A percentile compares a stretch with the other conserved stretches of the same genome.
Evolutionary conservation across 106 monocot species (phyloP).

Genomic region (Acorus calamus): DNA sequence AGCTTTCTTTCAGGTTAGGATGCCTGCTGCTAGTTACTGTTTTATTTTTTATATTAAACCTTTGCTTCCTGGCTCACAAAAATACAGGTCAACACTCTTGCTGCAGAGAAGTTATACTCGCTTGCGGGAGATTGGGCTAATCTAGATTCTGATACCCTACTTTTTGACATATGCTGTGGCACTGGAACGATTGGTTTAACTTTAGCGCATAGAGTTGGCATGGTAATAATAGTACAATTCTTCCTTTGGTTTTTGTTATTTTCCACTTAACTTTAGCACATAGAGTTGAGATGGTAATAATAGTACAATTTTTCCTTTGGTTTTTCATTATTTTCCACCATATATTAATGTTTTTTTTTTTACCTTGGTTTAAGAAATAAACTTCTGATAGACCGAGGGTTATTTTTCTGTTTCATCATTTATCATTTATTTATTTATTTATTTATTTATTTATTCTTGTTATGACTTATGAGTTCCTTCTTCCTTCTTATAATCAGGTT

Average conservation of each 20-base stretch:
- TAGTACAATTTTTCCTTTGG: not conserved
- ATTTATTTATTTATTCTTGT: too few relatives aligned
- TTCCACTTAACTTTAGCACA: slow-evolving; percentile 48
- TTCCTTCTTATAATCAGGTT: slow-evolving; percentile 36
- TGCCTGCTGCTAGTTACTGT: slow-evolving; percentile 2
- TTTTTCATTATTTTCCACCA: too few relatives aligned
- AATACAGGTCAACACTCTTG: slow-evolving; percentile 92
- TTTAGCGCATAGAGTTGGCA: slow-evolving; percentile 81
- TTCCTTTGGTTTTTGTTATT: not conserved
- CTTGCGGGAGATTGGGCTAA: slow-evolving; percentile 95
- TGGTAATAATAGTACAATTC: too few relatives aligned
- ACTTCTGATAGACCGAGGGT: too few relatives aligned
- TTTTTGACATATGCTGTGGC: slow-evolving; percentile 96
- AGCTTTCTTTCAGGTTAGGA: slow-evolving; percentile 89
- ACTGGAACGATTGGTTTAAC: slow-evolving; percentile 96
- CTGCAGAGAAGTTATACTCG: slow-evolving; percentile 80
- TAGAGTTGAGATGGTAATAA: slow-evolving; percentile 80
- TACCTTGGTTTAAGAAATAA: too few relatives aligned
- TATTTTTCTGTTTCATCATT: not conserved
- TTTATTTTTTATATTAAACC: not conserved
- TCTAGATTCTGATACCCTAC: slow-evolving; percentile 58
- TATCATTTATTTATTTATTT: not conserved
- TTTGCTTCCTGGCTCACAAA: slow-evolving; percentile 11
- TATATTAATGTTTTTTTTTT: too few relatives aligned
- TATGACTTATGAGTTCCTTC: too few relatives aligned